Conservation (phyloP, 2,329 filamentous ascomycete species). For the Aspergillus aculeatinus region DNA sequence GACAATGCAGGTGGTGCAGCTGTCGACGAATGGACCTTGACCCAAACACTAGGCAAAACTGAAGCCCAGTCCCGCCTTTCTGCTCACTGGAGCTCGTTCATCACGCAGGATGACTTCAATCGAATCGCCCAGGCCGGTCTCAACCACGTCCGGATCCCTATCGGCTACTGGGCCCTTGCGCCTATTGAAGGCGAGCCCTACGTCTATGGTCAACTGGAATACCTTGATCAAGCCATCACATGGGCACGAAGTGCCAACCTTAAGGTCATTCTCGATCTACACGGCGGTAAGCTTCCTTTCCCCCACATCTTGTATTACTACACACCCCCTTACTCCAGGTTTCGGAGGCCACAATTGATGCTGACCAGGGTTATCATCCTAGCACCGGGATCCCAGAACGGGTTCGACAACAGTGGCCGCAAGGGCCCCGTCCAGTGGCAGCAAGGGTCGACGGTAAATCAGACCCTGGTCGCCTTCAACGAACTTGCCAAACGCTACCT, state of each 20-base stretch:
- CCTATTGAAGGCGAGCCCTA: conserved; percentile 58
- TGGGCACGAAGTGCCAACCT: conserved; percentile 60
- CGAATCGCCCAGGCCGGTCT: conserved; percentile 57
- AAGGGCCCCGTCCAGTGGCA: conserved; percentile 41
- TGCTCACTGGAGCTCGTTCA: conserved; percentile 60
- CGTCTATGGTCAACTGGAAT: conserved; percentile 60
- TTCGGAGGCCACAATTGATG: not conserved
- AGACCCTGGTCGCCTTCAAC: conserved; percentile 55
- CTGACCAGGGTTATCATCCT: not conserved
- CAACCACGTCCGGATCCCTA: conserved; percentile 64
- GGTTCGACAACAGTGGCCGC: conserved; percentile 65
- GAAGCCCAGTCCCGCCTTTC: conserved; percentile 50
- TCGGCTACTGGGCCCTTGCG: conserved; percentile 65
- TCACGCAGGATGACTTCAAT: conserved; percentile 56
- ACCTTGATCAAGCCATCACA: conserved; percentile 57
- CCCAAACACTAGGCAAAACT: conserved; percentile 50
- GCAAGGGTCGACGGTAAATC: conserved; percentile 33
- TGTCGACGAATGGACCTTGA: conserved; percentile 59
- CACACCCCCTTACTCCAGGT: not conserved
- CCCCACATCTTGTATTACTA: too few species aligned
- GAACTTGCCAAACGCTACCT: conserved; percentile 58
- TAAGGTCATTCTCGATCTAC: conserved; percentile 67
- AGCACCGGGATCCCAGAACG: conserved; percentile 64
- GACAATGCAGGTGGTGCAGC: conserved; percentile 49
- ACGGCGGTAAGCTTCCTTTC: conserved; percentile 54